phyloP scores from a whole-genome alignment of 768 basidiomycete species.

The Leccinum longicurvipes region DNA sequence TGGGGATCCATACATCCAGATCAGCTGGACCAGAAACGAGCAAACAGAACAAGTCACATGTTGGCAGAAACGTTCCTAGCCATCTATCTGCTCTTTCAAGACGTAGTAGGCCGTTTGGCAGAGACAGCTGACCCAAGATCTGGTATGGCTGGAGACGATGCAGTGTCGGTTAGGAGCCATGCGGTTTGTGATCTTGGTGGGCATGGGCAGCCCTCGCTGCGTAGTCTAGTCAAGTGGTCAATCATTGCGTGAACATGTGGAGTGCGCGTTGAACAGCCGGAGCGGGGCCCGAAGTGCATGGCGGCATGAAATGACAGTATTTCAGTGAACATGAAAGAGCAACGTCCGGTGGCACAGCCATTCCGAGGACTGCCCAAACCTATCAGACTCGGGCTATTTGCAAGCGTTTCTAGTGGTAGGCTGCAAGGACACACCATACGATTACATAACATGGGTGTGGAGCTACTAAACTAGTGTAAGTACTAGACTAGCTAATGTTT shows the following conservation, averaged over 20 bases:
- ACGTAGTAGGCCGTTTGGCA: conserved; percentile 1
- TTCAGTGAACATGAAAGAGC: conserved; percentile 11
- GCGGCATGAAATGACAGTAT: conserved; percentile 16
- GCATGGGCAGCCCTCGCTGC: conserved; percentile 24
- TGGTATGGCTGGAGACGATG: conserved; percentile 12
- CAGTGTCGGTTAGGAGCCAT: conserved; percentile 18
- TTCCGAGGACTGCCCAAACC: conserved; percentile 1
- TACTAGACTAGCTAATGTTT: too few relatives aligned
- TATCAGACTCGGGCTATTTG: neutral
- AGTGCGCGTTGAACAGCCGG: conserved; percentile 29
- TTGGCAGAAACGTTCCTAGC: conserved; percentile 3
- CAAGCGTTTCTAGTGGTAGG: neutral
- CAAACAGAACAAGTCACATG: conserved; percentile 1
- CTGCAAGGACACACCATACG: neutral
- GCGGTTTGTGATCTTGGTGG: conserved; percentile 19
- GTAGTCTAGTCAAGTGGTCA: conserved; percentile 24
- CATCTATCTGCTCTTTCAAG: conserved; percentile 1
- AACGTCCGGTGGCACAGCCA: conserved; percentile 11
- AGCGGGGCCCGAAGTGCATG: conserved; percentile 28
- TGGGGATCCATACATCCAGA: neutral
- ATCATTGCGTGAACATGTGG: conserved; percentile 33
- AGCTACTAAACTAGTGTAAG: too few relatives aligned
- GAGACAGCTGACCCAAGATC: conserved; percentile 8
- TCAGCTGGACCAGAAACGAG: neutral
- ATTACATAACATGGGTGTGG: conserved; percentile 16